Percentiles rank a stretch among this genome's conserved stretches.
phyloP scores from a whole-genome alignment of 2,329 filamentous ascomycete species.

The Xylaria hypoxylon region DNA sequence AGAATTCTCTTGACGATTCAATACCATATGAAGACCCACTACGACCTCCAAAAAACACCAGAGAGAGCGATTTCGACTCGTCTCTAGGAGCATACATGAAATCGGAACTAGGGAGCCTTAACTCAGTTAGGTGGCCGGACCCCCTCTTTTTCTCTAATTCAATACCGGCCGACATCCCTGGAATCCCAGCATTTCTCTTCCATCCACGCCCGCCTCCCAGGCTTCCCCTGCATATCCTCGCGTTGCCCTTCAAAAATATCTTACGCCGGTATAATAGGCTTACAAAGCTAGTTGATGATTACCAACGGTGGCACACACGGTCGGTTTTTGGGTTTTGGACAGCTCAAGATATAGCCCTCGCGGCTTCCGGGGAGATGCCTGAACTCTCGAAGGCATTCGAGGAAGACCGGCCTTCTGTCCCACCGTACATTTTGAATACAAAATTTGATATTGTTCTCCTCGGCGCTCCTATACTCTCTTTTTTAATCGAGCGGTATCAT shows the following conservation, averaged over 20 bases:
- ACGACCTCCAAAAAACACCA: neutral
- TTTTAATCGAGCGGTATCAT: slow-evolving; percentile 38
- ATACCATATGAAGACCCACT: neutral
- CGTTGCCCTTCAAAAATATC: slow-evolving; percentile 1
- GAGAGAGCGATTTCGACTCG: neutral
- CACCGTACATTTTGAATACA: slow-evolving; percentile 17
- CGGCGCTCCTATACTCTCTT: slow-evolving; percentile 20
- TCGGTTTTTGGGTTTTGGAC: slow-evolving; percentile 32
- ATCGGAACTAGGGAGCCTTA: slow-evolving; percentile 1
- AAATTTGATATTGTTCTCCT: slow-evolving; percentile 25
- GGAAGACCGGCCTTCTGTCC: slow-evolving; percentile 20
- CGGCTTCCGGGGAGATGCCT: neutral
- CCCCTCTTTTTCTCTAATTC: neutral
- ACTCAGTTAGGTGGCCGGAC: slow-evolving; percentile 20
- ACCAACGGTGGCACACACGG: slow-evolving; percentile 24
- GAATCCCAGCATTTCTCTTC: slow-evolving; percentile 21
- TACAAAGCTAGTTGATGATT: slow-evolving; percentile 23
- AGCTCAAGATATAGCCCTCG: neutral
- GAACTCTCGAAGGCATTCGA: neutral
- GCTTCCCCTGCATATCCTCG: slow-evolving; percentile 23
- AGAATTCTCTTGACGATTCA: neutral
- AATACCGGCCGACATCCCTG: neutral
- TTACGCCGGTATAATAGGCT: slow-evolving; percentile 26
- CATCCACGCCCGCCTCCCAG: slow-evolving; percentile 19
- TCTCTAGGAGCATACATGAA: neutral